Evolutionary conservation across 116 monocot genomes (phyloP), one percentile per base, ranked within the genome.

Genomic region (Zostera marina): DNA sequence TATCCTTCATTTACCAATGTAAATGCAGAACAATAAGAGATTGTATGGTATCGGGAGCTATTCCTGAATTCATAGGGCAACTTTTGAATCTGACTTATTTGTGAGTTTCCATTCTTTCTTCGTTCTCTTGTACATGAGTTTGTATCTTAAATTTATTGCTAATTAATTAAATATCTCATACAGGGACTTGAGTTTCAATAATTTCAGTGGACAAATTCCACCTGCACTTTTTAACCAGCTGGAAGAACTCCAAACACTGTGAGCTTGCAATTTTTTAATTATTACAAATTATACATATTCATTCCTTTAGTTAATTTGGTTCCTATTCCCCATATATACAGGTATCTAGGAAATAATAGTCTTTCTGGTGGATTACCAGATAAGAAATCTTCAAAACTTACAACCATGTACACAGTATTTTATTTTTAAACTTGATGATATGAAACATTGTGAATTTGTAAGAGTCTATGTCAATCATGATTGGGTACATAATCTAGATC

Each of bases 121-220:
- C n/a, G n/a, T 4, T 12, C 22, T 39, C n/a, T 56, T 38, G 4
- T 47, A 47, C 19, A n/a, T 41, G 10, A n/a, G n/a, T n/a, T n/a
- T n/a, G n/a, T n/a, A n/a, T n/a, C n/a, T n/a, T n/a, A n/a, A n/a
- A n/a, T n/a, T n/a, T n/a, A n/a, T n/a, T n/a, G n/a, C n/a, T n/a
- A n/a, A n/a, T n/a, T n/a, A n/a, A n/a, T n/a, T n/a, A n/a, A n/a
- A n/a, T 32, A n/a, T n/a, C n/a, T n/a, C 32, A 32, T 5, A 32
- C 32, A 93, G 93, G 72, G 93, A 93, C 71, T 71, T 93, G 68
- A 87, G 93, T 76, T 93, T 93, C 71, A 93, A 93, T 74, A 87
- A 84, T 66, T 66, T 93, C 21, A 84, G 73, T 10, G 93, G 84
- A 25, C 19, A 53, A 55, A 38, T 93, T 70, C 84, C 88, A n/a